phyloP scores from a whole-genome alignment of 2,329 filamentous ascomycete genomes.

The Ambrosiella beaveri region DNA sequence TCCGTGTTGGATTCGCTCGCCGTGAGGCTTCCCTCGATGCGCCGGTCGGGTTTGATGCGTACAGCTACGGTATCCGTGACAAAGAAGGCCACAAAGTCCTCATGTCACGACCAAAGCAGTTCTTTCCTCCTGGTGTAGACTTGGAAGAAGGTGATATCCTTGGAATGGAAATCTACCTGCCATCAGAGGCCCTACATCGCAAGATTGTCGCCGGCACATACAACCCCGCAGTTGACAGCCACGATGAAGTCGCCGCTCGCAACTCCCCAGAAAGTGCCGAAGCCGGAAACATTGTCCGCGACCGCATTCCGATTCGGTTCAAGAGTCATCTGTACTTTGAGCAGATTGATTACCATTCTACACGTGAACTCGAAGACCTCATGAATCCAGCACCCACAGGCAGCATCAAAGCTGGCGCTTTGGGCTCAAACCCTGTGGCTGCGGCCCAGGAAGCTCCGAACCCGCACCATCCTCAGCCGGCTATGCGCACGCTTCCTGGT shows the following conservation, averaged over 20 bases:
- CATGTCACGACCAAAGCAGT: constrained; percentile 82
- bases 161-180: constrained; percentile 79
- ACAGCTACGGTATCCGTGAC: constrained; percentile 87
- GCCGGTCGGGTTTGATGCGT: constrained; percentile 74
- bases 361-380: constrained; percentile 73
- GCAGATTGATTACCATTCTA: constrained; percentile 72
- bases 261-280: constrained; percentile 27
- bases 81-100: constrained; percentile 81
- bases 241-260: constrained; percentile 22
- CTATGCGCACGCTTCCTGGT: constrained; percentile 72
- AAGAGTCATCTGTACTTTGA: constrained; percentile 91
- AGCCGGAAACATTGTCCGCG: constrained; percentile 70
- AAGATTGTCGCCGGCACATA: constrained; percentile 78
- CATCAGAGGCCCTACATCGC: constrained; percentile 67
- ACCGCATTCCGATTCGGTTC: constrained; percentile 86
- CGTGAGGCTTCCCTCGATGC: constrained; percentile 68
- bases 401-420: constrained; percentile 26
- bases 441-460: constrained; percentile 36
- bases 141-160: constrained; percentile 85
- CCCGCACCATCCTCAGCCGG: constrained; percentile 53
- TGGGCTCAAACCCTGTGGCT: constrained; percentile 9
- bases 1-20: constrained; percentile 75
- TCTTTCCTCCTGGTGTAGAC: constrained; percentile 62
- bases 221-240: constrained; percentile 63
- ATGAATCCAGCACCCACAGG: constrained; percentile 48